These are phyloP conservation scores for Debaryomycetaceae sp. DNA, from an alignment of 1,139 yeast species.

Conservation along the genomic window DNA sequence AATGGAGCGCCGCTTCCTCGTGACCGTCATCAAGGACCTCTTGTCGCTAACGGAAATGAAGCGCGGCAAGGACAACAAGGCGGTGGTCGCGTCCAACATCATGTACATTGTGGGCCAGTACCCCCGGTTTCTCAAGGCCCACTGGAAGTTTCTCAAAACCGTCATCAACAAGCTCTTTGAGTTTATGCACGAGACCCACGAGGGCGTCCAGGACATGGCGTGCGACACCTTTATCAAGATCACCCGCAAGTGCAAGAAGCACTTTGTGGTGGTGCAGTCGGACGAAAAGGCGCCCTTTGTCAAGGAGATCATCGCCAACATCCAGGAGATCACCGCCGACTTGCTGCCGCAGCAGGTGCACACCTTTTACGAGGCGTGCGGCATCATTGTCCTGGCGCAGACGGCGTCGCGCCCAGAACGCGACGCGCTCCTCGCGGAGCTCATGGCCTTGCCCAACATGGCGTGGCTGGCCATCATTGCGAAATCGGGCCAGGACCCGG, in stretches of 20 bases:
- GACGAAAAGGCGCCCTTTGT: constrained; percentile 90
- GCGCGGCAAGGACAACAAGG: constrained; percentile 95
- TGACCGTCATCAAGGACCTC: constrained; percentile 83
- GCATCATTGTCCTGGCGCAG: constrained; percentile 85
- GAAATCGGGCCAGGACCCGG: constrained; percentile 86
- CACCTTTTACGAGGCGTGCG: constrained; percentile 96
- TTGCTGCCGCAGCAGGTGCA: constrained; percentile 96
- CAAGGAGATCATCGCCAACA: constrained; percentile 74
- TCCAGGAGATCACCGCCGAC: constrained; percentile 82
- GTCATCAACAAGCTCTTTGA: constrained; percentile 93
- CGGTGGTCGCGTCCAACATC: constrained; percentile 96
- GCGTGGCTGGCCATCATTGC: constrained; percentile 90
- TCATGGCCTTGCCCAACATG: constrained; percentile 86
- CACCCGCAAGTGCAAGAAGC: constrained; percentile 88
- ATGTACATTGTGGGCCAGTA: constrained; percentile 99
- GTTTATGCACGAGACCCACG: constrained; percentile 99
- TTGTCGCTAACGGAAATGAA: constrained; percentile 89
- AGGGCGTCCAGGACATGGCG: constrained; percentile 99
- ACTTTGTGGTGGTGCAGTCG: constrained; percentile 80
- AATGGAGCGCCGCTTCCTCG: constrained; percentile 89
- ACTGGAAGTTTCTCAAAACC: constrained; percentile 94
- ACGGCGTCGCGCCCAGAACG: constrained; percentile 43
- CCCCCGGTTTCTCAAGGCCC: constrained; percentile 94
- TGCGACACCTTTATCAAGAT: constrained; percentile 97
- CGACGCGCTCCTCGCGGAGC: constrained; percentile 61